Conservation (phyloP, 257 asterid species). For the Perilla frutescens region DNA sequence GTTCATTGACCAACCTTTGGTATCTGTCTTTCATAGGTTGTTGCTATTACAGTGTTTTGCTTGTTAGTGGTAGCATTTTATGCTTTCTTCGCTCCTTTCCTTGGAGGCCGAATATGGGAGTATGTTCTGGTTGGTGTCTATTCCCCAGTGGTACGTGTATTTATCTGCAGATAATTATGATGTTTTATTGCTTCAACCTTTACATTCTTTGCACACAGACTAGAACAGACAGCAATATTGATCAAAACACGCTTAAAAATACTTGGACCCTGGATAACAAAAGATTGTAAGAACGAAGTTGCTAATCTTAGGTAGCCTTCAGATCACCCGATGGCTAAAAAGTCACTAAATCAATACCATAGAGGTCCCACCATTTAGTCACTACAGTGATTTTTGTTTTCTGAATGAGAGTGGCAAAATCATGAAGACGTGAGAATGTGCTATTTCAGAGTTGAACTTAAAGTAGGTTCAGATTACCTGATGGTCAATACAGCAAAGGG, state of each 20-base stretch:
- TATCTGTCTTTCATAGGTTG: constrained; percentile 60
- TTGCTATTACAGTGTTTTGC: constrained; percentile 92
- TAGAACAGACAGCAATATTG: background rate
- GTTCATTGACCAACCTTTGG: constrained; percentile 20
- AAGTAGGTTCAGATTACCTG: background rate
- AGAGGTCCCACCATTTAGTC: background rate
- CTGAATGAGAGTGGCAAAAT: background rate
- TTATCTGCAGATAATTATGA: constrained; percentile 9
- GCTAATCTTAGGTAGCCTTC: background rate
- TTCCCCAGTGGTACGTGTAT: constrained; percentile 88
- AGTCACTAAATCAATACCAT: background rate
- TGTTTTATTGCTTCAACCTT: constrained; percentile 20
- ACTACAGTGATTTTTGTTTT: background rate
- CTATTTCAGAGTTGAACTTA: background rate
- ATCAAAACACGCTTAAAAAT: background rate
- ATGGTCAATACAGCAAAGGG: background rate
- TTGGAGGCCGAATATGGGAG: constrained; percentile 91
- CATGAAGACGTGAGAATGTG: background rate
- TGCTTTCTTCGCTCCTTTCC: constrained; percentile 96
- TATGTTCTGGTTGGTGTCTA: constrained; percentile 71
- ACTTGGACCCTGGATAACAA: background rate
- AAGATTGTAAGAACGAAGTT: background rate
- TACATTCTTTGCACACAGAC: constrained; percentile 13
- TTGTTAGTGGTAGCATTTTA: constrained; percentile 88
- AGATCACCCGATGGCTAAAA: constrained; percentile 14